phyloP scores from a whole-genome alignment of 148 eudicot genomes.

The Arbutus unedo region DNA sequence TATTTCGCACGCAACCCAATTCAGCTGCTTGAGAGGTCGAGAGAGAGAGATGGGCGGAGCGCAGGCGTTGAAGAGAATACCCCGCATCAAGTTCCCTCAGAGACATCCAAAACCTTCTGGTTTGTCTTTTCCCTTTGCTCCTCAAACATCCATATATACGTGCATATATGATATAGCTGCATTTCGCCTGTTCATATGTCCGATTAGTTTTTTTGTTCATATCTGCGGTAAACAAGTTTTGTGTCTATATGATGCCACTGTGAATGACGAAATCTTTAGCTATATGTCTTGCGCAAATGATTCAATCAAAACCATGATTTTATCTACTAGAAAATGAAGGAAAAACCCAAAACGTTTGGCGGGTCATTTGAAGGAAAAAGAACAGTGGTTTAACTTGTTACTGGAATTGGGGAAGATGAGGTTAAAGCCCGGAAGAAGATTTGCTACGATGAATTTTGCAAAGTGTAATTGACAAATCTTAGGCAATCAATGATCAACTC shows the following conservation, averaged over 20 bases:
- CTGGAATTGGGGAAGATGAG: neutral
- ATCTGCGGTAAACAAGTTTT: neutral
- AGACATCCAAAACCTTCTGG: slow-evolving; percentile 24
- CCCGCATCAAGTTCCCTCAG: slow-evolving; percentile 27
- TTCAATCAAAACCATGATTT: neutral
- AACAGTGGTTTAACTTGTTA: neutral
- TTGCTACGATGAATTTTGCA: neutral
- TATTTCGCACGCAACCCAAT: neutral
- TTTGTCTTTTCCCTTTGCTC: neutral
- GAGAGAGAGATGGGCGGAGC: slow-evolving; percentile 22
- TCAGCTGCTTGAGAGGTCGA: neutral
- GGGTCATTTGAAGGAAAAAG: neutral
- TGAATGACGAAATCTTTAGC: neutral
- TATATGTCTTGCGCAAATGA: neutral
- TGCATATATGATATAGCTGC: neutral
- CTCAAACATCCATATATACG: neutral
- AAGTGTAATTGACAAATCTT: neutral
- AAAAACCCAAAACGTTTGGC: neutral
- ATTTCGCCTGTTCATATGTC: neutral
- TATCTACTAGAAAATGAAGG: neutral
- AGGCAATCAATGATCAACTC: neutral
- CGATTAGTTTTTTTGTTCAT: neutral
- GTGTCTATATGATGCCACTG: too few species aligned
- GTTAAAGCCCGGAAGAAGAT: neutral
- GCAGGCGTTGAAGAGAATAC: slow-evolving; percentile 27